Evolutionary conservation across 1,284 basidiomycete genomes (phyloP), one percentile per base, ranked within the genome.

Genomic region (Ceratobasidium sp.): DNA sequence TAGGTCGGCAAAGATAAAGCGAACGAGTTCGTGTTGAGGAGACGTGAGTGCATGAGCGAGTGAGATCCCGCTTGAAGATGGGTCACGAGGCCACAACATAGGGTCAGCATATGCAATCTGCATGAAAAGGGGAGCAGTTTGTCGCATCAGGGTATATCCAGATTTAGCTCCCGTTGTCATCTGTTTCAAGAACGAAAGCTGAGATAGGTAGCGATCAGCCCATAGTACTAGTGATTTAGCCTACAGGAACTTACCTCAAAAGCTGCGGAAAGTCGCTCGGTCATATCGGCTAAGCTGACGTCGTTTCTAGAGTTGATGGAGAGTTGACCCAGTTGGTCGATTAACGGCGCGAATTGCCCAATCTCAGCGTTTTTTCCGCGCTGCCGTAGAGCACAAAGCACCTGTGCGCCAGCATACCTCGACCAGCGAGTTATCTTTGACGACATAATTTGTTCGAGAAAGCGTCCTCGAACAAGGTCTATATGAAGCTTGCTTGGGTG

Each of bases 401-500:
- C 12, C 42, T 49, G 56, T 7, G 70, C 70, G 20, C 70, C 70
- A 28, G 63, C 20, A 61, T 73, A 73, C 55, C 56, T 73, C 23
- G 67, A 53, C 26, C 67, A 69, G 20, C 33, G 67, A 1, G 28
- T 69, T 20, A 69, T 20, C 18, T 40, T 55, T 9, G 67, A 69
- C 6, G 49, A 49, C 33, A 33, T 26, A 23, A 69, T 53, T 7
- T 44, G 49, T 9, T 1, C 33, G 23, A 55, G 13, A 23, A 53
- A 39, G 13, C 33, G 20, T 39, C 28, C 33, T 53, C 67, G 67
- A 18, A 55, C 18, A 49, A 33, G 23, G 7, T 69, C 49, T 10
- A 49, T 7, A 20, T 18, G 49, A 26, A 6, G n/a, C 18, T 26
- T 4, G 3, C 9, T 18, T 26, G 67, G 67, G 23, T 49, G 44